Percentiles rank a stretch among this genome's conserved stretches.
These are phyloP conservation scores for Gossypium lobatum DNA, from an alignment of 441 rosid genomes.

Conservation along the genomic window DNA sequence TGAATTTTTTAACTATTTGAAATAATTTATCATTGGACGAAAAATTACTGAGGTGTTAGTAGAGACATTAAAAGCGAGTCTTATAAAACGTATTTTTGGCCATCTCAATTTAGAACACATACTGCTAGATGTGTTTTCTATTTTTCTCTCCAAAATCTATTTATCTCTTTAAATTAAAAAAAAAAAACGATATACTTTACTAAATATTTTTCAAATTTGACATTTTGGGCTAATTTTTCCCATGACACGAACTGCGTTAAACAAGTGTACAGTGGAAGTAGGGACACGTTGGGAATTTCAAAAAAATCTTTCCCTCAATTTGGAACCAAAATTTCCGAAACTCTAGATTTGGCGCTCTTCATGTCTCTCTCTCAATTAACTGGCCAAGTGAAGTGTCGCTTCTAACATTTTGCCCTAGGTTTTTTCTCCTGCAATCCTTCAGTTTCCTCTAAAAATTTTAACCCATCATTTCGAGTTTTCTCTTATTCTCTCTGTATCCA, in stretches of 20 bases:
- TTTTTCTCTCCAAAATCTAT: too few relatives aligned
- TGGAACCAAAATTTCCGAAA: background rate
- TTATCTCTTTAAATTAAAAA: too few relatives aligned
- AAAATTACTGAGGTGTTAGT: too few relatives aligned
- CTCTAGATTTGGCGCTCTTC: background rate
- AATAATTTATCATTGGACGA: too few relatives aligned
- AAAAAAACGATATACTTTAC: too few relatives aligned
- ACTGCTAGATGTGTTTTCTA: too few relatives aligned
- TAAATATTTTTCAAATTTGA: too few relatives aligned
- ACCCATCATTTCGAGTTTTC: background rate
- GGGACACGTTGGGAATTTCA: background rate
- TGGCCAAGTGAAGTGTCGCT: background rate
- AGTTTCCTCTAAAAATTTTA: background rate
- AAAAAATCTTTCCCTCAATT: background rate
- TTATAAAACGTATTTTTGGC: too few relatives aligned
- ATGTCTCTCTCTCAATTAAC: background rate
- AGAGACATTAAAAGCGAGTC: fast-evolving
- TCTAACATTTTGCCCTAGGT: background rate
- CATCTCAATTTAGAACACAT: too few relatives aligned
- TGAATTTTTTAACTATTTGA: too few relatives aligned
- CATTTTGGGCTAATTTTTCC: too few relatives aligned
- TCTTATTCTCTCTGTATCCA: background rate
- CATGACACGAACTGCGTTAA: too few relatives aligned
- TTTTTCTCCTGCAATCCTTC: background rate
- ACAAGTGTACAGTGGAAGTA: background rate